phyloP scores from a whole-genome alignment of 1,284 basidiomycete genomes.

The Butyriboletus appendiculatus region DNA sequence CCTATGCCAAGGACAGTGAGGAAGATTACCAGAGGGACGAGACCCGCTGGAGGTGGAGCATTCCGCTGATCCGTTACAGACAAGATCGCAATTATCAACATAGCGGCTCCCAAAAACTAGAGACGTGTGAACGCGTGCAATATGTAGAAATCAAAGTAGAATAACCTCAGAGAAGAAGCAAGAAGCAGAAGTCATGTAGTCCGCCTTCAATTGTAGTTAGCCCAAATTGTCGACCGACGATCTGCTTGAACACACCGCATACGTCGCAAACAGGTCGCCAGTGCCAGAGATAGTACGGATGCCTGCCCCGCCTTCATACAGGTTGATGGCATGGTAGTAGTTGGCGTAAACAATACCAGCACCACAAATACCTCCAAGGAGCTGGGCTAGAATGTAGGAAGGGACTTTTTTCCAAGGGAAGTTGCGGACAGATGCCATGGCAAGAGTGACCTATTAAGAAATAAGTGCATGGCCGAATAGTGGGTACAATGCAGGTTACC shows the following conservation, averaged over 20 bases:
- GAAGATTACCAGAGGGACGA: conserved; percentile 58
- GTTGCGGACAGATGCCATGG: conserved; percentile 64
- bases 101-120: conserved; percentile 57
- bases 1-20: conserved; percentile 56
- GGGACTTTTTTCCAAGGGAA: conserved; percentile 84
- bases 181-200: conserved; percentile 58
- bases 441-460: conserved; percentile 57
- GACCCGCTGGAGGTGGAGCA: conserved; percentile 46
- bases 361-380: conserved; percentile 70
- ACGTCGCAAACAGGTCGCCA: conserved; percentile 70
- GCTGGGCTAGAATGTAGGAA: conserved; percentile 67
- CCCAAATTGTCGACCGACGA: neutral
- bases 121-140: conserved; percentile 1
- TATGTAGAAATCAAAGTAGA: conserved; percentile 7
- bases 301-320: conserved; percentile 61
- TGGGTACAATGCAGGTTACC: conserved; percentile 38
- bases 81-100: conserved; percentile 53
- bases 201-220: conserved; percentile 41
- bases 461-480: conserved; percentile 7
- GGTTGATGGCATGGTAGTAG: conserved; percentile 74
- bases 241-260: conserved; percentile 49
- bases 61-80: conserved; percentile 49
- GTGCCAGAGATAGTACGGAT: conserved; percentile 67
- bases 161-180: conserved; percentile 60
- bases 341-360: conserved; percentile 72